phyloP scores from a whole-genome alignment of 495 filamentous ascomycete species.

The Melanomma pulvis-pyrius region DNA sequence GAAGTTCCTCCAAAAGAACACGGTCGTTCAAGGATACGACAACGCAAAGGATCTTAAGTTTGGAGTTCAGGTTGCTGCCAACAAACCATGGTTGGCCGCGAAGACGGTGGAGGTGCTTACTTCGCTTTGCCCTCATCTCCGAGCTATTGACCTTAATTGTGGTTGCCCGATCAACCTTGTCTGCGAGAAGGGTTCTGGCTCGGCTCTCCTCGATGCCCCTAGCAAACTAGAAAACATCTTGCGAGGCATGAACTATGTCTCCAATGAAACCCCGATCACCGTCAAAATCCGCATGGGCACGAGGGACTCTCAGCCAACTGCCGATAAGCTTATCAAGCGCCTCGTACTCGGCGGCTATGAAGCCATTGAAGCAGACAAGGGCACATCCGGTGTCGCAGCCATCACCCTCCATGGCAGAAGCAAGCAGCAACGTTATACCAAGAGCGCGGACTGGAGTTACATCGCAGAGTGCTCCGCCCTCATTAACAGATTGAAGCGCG shows the following conservation, averaged over 20 bases:
- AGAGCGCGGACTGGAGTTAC: slow-evolving; percentile 86
- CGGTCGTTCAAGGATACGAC: slow-evolving; percentile 71
- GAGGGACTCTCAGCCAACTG: slow-evolving; percentile 74
- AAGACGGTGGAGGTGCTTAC: slow-evolving; percentile 84
- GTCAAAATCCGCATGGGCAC: slow-evolving; percentile 95
- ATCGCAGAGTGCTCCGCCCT: slow-evolving; percentile 87
- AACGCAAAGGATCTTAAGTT: slow-evolving; percentile 82
- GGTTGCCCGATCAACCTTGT: slow-evolving; percentile 96
- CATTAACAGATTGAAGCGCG: slow-evolving; percentile 73
- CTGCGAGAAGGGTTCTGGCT: slow-evolving; percentile 82
- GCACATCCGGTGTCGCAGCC: slow-evolving; percentile 80
- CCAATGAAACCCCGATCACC: slow-evolving; percentile 82
- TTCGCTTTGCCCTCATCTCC: slow-evolving; percentile 72
- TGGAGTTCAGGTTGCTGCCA: slow-evolving; percentile 87
- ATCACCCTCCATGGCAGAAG: slow-evolving; percentile 93
- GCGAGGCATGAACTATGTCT: slow-evolving; percentile 91
- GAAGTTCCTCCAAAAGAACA: slow-evolving; percentile 52
- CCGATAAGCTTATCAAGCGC: slow-evolving; percentile 78
- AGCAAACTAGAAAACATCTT: slow-evolving; percentile 89
- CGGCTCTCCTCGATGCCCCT: slow-evolving; percentile 84
- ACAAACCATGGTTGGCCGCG: slow-evolving; percentile 82
- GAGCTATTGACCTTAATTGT: slow-evolving; percentile 92
- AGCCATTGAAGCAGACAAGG: slow-evolving; percentile 59
- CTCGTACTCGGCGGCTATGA: slow-evolving; percentile 77
- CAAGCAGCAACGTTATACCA: slow-evolving; percentile 91